phyloP scores from a whole-genome alignment of 306 rosid species.

The Heteromeles arbutifolia region DNA sequence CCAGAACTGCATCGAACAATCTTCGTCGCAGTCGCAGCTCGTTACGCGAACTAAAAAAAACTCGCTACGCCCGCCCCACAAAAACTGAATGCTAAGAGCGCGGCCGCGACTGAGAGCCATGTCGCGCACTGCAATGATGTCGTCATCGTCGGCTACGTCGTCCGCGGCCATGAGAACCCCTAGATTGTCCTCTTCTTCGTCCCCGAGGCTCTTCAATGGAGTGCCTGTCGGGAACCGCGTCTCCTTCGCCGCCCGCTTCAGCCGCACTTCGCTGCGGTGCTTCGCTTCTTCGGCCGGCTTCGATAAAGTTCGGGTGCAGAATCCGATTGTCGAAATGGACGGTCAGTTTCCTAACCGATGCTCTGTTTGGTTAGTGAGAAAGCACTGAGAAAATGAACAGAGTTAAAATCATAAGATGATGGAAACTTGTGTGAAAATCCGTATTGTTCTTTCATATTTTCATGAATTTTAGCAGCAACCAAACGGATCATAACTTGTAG shows the following conservation, averaged over 20 bases:
- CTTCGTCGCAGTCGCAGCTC: background rate
- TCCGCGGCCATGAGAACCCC: slow-evolving; percentile 40
- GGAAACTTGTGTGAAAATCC: too few relatives aligned
- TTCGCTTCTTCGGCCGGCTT: slow-evolving; percentile 44
- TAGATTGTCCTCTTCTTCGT: slow-evolving; percentile 24
- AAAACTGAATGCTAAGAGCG: slow-evolving; percentile 33
- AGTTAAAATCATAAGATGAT: background rate
- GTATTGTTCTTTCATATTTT: background rate
- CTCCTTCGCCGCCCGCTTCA: slow-evolving; percentile 32
- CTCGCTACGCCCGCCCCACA: background rate
- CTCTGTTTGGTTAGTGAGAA: background rate
- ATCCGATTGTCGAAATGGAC: slow-evolving; percentile 96
- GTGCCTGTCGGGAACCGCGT: slow-evolving; percentile 19
- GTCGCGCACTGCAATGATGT: slow-evolving; percentile 26
- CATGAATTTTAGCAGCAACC: background rate
- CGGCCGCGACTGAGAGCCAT: slow-evolving; percentile 32
- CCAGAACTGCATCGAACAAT: background rate
- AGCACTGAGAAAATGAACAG: background rate
- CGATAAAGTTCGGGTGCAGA: slow-evolving; percentile 49
- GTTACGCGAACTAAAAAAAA: background rate
- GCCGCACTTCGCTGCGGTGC: slow-evolving; percentile 54
- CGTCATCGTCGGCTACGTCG: slow-evolving; percentile 28
- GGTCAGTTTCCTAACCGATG: slow-evolving; percentile 31
- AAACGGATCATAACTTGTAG: background rate
- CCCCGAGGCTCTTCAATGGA: slow-evolving; percentile 29